Percentiles rank a stretch among this genome's conserved stretches.
phyloP scores from a whole-genome alignment of 2,329 filamentous ascomycete genomes.

The Xylariomycetidae sp. region DNA sequence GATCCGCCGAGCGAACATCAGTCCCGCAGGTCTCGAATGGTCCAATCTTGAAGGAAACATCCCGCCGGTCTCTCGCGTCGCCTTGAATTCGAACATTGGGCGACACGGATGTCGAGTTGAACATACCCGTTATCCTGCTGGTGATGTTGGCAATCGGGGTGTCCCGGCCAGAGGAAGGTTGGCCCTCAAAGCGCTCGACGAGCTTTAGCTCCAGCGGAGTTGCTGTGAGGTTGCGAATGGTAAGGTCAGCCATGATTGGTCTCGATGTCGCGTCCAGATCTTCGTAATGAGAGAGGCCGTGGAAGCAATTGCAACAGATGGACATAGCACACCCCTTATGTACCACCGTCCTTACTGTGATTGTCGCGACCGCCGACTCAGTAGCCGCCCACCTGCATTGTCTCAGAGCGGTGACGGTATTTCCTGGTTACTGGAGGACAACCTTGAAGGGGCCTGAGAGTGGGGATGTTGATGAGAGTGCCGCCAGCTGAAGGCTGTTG shows the following conservation, averaged over 20 bases:
- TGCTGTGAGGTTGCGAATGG: slow-evolving; percentile 76
- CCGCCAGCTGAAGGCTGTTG: too few species aligned
- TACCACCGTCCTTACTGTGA: too few species aligned
- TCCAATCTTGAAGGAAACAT: slow-evolving; percentile 58
- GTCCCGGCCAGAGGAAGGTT: slow-evolving; percentile 36
- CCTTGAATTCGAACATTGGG: slow-evolving; percentile 43
- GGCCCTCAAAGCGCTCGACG: slow-evolving; percentile 67
- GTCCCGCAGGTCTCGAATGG: slow-evolving; percentile 65
- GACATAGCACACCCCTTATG: too few species aligned
- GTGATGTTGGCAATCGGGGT: slow-evolving; percentile 43
- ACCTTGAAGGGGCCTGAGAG: too few species aligned
- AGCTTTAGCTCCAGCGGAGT: slow-evolving; percentile 66
- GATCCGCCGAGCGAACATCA: slow-evolving; percentile 55
- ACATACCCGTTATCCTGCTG: slow-evolving; percentile 36
- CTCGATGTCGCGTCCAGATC: too few species aligned
- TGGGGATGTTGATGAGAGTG: too few species aligned
- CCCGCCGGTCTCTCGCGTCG: slow-evolving; percentile 55
- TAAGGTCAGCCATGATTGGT: slow-evolving; percentile 50
- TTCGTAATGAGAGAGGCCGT: too few species aligned
- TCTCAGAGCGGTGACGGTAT: too few species aligned
- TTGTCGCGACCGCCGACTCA: too few species aligned
- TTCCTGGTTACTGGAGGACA: too few species aligned
- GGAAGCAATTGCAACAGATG: too few species aligned
- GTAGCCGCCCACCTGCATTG: too few species aligned
- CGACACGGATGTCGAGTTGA: slow-evolving; percentile 36